Base-by-base conservation (phyloP, 495 filamentous ascomycete genomes). In the Hyaloscypha variabilis region DNA sequence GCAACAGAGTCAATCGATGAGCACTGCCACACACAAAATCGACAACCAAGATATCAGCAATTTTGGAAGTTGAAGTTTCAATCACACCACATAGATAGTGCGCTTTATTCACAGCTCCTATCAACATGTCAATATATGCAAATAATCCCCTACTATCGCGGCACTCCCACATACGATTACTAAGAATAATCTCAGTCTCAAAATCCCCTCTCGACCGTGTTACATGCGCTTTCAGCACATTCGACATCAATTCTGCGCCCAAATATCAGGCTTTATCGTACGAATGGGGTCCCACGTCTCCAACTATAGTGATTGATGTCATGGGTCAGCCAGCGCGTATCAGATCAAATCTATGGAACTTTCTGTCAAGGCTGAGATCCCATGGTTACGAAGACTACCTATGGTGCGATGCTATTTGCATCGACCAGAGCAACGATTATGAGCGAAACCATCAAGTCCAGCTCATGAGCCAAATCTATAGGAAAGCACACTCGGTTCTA, bases 371-470 rank as follows among this genome's bases (percentile, higher is more conserved):
- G 11, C 39, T 54, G 28, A 53, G 60, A 54, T 29, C 23, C 21
- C 34, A 42, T 23, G 25, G 42, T 24, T 24, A 23, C n/a, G 25
- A 63, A 23, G 24, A 50, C 13, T 52, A 30, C 23, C 14, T 71
- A 10, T 71, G 58, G 65, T 34, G 49, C n/a, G 62, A 64, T 59
- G 70, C 53, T n/a, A 28, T 71, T 23, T 60, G 58, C 63, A 68
- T 71, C 56, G 57, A 68, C 39, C 68, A 68, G 24, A 34, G 60
- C 8, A 58, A 66, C 54, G 19, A 54, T 54, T 24, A 58, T 8
- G 62, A 71, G 30, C 36, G 62, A 50, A 63, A 49, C 21, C 17
- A 53, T 11, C 39, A 70, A 34, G 67, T 69, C 19, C 26, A 58
- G n/a, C 54, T 58, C 26, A 69, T 71, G 54, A 31, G 28, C 30